Base-by-base conservation (phyloP, 345 rosid genomes). In the Pistacia vera region DNA sequence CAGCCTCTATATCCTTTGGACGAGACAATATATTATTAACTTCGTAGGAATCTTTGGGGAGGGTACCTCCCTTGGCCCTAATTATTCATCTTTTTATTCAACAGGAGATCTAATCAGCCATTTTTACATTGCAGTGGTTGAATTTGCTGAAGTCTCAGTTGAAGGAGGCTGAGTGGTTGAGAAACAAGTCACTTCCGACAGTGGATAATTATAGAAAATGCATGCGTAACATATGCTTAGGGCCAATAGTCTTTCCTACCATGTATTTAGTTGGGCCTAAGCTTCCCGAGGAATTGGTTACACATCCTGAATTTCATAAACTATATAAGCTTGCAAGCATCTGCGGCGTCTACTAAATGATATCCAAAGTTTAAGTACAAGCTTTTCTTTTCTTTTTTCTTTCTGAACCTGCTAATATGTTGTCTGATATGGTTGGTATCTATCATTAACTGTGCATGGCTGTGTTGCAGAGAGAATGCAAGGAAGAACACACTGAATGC, bases 311-410 rank as follows among this genome's bases (percentile, higher is more conserved):
- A 80, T 81, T 79, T 28, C 76, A 78, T 38, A 65, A 81, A 55
- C 84, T 96, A 22, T 91, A 52, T 66, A 73, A 82, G 83, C 82
- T 84, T 33, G 80, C 90, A 85, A 87, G 98, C 84, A 93, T 91
- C 18, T 85, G 90, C 38, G 98, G 95, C 97, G 97, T 70, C 92
- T 93, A 57, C 89, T 93, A 66, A 93, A 93, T 46, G 98, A 93
- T 79, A 84, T 88, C 73, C 90, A 86, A 63, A 74, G 91, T 74
- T 88, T 90, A 72, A 80, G 97, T 89, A 52, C 30, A 67, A 3
- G 2, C 35, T 22, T 14, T 18, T 60, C 59, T 65, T 8, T 63
- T 66, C 16, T 2, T 16, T 22, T 20, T 25, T 59, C 92, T 54
- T 91, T 54, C 95, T 18, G 84, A 91, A 79, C 82, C 89, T 54